Conservation (phyloP, 2,329 filamentous ascomycete species). For the Neobulgaria alba region DNA sequence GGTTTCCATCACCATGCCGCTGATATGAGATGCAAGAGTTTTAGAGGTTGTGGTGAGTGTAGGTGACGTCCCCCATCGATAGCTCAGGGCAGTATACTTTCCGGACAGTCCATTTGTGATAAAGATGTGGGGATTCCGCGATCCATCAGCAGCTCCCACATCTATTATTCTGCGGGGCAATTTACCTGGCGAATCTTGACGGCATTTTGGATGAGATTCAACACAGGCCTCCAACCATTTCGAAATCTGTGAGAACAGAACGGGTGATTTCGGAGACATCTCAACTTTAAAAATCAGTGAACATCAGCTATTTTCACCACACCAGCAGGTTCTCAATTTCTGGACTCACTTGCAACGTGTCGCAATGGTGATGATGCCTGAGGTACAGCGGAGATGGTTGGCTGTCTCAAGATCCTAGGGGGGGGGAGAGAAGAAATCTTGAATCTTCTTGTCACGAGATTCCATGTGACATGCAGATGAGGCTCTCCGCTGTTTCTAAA, state of each 20-base stretch:
- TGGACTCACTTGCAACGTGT: no score
- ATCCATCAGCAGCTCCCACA: conserved; percentile 2
- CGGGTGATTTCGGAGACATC: not conserved
- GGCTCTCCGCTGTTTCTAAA: no score
- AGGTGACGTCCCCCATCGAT: not conserved
- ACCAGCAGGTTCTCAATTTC: no score
- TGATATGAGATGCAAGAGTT: not conserved
- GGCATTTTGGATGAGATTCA: not conserved
- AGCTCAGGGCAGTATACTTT: conserved; percentile 5
- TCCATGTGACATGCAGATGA: no score
- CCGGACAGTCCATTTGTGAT: not conserved
- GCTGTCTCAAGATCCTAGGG: no score
- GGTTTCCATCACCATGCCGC: not conserved
- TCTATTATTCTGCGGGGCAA: conserved; percentile 3
- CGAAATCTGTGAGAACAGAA: conserved; percentile 1
- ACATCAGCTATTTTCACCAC: no score
- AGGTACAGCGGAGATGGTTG: no score
- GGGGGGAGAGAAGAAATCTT: no score
- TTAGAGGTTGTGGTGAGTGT: not conserved
- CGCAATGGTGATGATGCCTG: no score
- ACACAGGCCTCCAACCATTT: conserved; percentile 1
- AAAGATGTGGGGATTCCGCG: conserved; percentile 1
- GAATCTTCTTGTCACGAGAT: no score
- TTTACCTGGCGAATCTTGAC: not conserved
- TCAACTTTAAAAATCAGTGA: not conserved